Evolutionary conservation across 2,329 filamentous ascomycete genomes (phyloP).

Genomic region (Venturia carpophila): DNA sequence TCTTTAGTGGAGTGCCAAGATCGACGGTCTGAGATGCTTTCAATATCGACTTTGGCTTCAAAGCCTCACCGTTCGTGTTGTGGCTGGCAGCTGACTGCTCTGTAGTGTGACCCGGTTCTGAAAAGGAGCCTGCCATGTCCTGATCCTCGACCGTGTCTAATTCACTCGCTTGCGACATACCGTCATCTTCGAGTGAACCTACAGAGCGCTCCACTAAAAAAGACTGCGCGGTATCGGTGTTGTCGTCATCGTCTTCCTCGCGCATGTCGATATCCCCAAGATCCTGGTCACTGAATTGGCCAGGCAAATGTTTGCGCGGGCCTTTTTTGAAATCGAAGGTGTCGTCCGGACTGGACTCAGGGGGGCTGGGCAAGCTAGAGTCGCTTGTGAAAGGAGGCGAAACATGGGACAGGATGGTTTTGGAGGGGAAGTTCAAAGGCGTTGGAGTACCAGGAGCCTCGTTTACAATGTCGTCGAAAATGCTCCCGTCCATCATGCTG

Average conservation of each 20-base stretch:
- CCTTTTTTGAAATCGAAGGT: conserved; percentile 50
- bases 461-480: conserved; percentile 28
- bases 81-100: conserved; percentile 49
- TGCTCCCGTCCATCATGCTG: conserved; percentile 45
- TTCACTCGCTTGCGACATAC: conserved; percentile 53
- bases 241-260: conserved; percentile 31
- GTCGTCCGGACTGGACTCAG: conserved; percentile 43
- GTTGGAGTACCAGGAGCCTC: conserved; percentile 23
- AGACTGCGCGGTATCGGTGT: conserved; percentile 46
- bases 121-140: conserved; percentile 72
- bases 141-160: conserved; percentile 66
- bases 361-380: conserved; percentile 31
- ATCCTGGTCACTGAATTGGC: conserved; percentile 65
- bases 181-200: conserved; percentile 57
- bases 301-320: conserved; percentile 55
- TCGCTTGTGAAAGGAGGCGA: conserved; percentile 25
- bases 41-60: conserved; percentile 42
- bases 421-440: conserved; percentile 17
- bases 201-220: conserved; percentile 91
- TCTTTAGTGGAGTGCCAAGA: conserved; percentile 47
- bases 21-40: conserved; percentile 32
- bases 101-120: conserved; percentile 65
- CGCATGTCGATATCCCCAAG: conserved; percentile 40
- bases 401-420: conserved; percentile 1
- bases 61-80: conserved; percentile 24